phyloP scores from a whole-genome alignment of 2,329 filamentous ascomycete species.

The Neopestalotiopsis sp. region DNA sequence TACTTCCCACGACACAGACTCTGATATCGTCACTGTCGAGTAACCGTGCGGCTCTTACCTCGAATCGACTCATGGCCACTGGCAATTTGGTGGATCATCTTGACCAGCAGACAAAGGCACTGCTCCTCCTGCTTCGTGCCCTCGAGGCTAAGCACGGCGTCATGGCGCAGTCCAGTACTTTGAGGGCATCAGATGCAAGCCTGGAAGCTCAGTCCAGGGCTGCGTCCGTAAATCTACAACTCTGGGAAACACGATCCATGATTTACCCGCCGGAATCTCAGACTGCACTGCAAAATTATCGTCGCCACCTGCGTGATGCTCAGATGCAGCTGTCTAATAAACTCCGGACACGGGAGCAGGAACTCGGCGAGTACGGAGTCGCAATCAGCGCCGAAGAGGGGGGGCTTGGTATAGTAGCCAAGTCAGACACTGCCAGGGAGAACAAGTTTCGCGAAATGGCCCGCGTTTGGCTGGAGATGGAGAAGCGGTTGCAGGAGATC shows the following conservation, averaged over 20 bases:
- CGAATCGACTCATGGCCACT: slow-evolving; percentile 45
- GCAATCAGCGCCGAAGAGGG: slow-evolving; percentile 27
- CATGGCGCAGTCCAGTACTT: slow-evolving; percentile 54
- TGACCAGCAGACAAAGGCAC: slow-evolving; percentile 40
- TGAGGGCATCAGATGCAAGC: slow-evolving; percentile 51
- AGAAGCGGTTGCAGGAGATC: slow-evolving; percentile 53
- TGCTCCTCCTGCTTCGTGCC: slow-evolving; percentile 50
- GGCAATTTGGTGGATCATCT: slow-evolving; percentile 45
- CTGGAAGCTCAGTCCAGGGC: slow-evolving; percentile 49
- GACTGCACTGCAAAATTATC: slow-evolving; percentile 50
- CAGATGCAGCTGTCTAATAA: slow-evolving; percentile 49
- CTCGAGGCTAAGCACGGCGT: slow-evolving; percentile 62
- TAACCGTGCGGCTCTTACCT: slow-evolving; percentile 39
- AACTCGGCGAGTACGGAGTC: slow-evolving; percentile 57
- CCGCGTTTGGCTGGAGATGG: slow-evolving; percentile 55
- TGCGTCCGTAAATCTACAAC: slow-evolving; percentile 39
- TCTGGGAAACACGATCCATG: slow-evolving; percentile 38
- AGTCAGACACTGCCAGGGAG: slow-evolving; percentile 44
- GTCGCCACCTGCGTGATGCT: slow-evolving; percentile 53
- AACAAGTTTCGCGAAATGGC: slow-evolving; percentile 59
- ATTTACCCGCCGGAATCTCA: slow-evolving; percentile 48
- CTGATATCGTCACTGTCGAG: slow-evolving; percentile 40
- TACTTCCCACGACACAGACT: slow-evolving; percentile 45
- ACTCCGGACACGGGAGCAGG: slow-evolving; percentile 43
- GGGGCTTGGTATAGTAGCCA: slow-evolving; percentile 17